Percentiles rank a stretch among this genome's conserved stretches.
These are phyloP conservation scores for Neofusicoccum umdonicola DNA, from an alignment of 2,329 filamentous ascomycete species.

Conservation along the genomic window DNA sequence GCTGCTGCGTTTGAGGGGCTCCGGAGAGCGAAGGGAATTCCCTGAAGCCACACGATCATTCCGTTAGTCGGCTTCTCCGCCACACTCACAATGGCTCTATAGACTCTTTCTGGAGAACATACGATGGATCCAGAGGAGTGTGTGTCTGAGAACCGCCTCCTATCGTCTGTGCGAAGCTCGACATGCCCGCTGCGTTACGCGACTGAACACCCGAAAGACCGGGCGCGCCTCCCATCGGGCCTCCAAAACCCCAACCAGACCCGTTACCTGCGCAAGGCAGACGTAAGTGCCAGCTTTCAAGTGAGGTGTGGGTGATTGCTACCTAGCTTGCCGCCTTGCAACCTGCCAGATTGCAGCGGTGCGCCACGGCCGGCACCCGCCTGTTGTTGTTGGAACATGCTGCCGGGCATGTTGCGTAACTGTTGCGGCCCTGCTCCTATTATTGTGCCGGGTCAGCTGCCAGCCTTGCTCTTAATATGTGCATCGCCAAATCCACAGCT, in stretches of 20 bases:
- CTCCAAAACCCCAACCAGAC: constrained; percentile 58
- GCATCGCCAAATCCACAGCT: background rate
- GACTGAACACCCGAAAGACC: constrained; percentile 51
- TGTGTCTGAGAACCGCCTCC: constrained; percentile 50
- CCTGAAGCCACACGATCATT: constrained; percentile 35
- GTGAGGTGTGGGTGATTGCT: background rate
- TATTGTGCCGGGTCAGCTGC: background rate
- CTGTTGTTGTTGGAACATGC: constrained; percentile 53
- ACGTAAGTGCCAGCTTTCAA: background rate
- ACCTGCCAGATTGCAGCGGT: constrained; percentile 47
- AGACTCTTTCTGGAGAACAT: constrained; percentile 36
- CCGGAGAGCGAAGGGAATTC: constrained; percentile 63
- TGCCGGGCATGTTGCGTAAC: constrained; percentile 52
- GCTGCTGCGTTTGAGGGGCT: constrained; percentile 53
- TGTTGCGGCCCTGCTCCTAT: constrained; percentile 51
- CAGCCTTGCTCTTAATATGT: background rate
- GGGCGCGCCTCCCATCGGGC: constrained; percentile 53
- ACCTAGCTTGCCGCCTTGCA: constrained; percentile 58
- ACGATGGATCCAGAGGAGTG: constrained; percentile 57
- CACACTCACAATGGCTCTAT: background rate
- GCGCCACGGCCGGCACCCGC: constrained; percentile 47
- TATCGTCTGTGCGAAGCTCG: constrained; percentile 58
- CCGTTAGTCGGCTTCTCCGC: background rate
- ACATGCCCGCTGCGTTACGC: constrained; percentile 50
- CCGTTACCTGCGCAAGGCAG: constrained; percentile 45